Base-by-base conservation (phyloP, 768 basidiomycete genomes). In the Coprinopsis sp. region DNA sequence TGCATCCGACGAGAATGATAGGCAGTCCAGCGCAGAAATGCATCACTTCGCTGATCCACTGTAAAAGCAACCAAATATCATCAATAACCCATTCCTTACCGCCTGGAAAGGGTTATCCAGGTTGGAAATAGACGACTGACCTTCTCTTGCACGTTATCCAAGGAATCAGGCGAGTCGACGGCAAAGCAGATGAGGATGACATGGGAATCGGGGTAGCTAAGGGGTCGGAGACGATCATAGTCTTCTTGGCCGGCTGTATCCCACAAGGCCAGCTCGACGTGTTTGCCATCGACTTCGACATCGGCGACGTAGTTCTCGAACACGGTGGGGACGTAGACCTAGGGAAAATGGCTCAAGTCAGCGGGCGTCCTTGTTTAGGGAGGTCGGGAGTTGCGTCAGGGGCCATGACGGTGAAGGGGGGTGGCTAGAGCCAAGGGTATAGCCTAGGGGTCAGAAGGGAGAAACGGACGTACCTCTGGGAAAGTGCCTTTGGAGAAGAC, bases 131-230 rank as follows among this genome's bases (percentile, higher is more conserved):
- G 29, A 25, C 6, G 33, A 74, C 82, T 49, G 31, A 89, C 96
- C 89, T 99, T 98, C 76, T 99, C 95, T 76, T 96, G 93, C 22
- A 99, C 95, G 81, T 99, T 99, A 72, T 96, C 95, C 54, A 99
- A 76, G 39, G 94, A 97, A 67, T 97, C 94, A 25, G 95, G 95
- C 43, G 90, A 93, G 76, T 99, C 96, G 56, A 98, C 84, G 33
- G 96, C 93, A 67, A 96, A 99, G 67, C 95, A 97, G 70, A 99
- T 96, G 57, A 98, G 81, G 73, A 99, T 97, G 67, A 99, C 94
- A 65, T 99, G 94, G 16, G 92, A 94, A 72, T 98, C 95, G 47
- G 95, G 94, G 72, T 99, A 99, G 58, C 87, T 91, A 63, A 99
- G 81, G 51, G 95, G 96, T 52, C 95, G 82, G 56, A 99, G 90